Percentiles rank a stretch among this genome's conserved stretches.
Conservation (phyloP, 352 stramenopile species). For the Pythium oligandrum region DNA sequence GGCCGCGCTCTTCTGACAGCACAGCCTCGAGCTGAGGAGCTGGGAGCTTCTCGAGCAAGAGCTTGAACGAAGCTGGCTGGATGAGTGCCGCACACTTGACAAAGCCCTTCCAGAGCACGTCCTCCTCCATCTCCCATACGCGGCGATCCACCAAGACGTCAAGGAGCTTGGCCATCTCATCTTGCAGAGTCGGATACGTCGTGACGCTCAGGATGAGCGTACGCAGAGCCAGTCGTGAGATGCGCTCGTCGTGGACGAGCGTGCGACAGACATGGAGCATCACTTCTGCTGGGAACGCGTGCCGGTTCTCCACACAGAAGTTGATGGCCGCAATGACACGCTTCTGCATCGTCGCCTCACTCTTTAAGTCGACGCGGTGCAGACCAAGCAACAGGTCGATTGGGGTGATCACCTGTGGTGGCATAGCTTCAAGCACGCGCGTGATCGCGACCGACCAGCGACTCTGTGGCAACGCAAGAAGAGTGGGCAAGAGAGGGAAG, state of each 20-base stretch:
- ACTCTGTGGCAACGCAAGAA: constrained; percentile 47
- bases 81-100: constrained; percentile 74
- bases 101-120: constrained; percentile 74
- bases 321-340: constrained; percentile 74
- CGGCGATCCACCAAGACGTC: constrained; percentile 41
- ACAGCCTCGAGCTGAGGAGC: constrained; percentile 39
- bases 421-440: constrained; percentile 65
- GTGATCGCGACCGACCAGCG: constrained; percentile 67
- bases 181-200: constrained; percentile 57
- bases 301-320: constrained; percentile 73
- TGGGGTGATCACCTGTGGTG: constrained; percentile 53
- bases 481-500: constrained; percentile 52
- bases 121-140: constrained; percentile 68
- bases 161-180: constrained; percentile 55
- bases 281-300: constrained; percentile 74
- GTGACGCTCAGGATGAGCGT: constrained; percentile 79
- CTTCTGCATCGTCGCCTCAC: constrained; percentile 67
- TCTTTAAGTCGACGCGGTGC: constrained; percentile 73
- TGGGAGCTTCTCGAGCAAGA: constrained; percentile 55
- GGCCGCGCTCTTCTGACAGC: constrained; percentile 57
- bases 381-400: constrained; percentile 71
- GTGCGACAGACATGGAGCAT: constrained; percentile 63
- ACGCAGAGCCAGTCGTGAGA: constrained; percentile 66
- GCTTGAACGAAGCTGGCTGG: constrained; percentile 62
- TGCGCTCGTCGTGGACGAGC: constrained; percentile 48